Base-by-base conservation (phyloP, 208 protist genomes). In the Vickermania ingenoplastis region DNA sequence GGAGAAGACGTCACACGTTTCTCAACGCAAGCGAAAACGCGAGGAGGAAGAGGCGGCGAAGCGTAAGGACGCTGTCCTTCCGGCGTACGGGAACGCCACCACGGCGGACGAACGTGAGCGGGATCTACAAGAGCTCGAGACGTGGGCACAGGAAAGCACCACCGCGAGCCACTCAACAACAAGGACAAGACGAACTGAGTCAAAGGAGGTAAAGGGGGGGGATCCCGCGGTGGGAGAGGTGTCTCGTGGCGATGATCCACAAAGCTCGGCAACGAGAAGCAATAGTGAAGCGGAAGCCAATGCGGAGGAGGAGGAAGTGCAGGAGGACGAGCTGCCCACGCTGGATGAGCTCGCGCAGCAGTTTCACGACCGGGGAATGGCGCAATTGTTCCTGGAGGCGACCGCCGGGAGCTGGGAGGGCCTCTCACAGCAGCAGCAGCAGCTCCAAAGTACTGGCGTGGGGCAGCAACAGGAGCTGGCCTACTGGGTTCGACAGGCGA, bases 291-390 rank as follows among this genome's bases (percentile, higher is more conserved):
- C n/a, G n/a, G 36, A 45, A 17, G 36, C 36, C 36, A 45, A 45
- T 17, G 36, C 7, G 17, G 61, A 72, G 14, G 64, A 27, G 17
- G 53, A 56, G 5, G 41, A 26, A 29, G 49, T 59, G 1, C 61
- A 72, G 23, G 60, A 69, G 14, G 72, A 78, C 54, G 79, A 75
- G 65, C 69, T 89, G 5, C 87, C 88, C 17, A 83, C 77, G 21
- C 62, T 94, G 31, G 88, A 94, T 63, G 84, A 91, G 62, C 71
- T 94, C 14, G 91, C 80, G 53, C 61, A 57, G 57, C 76, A 83
- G 53, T 95, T 95, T 66, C 57, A 68, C 25, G 89, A 95, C 55
- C 85, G 85, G 0, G 55, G 22, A 4, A 86, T 95, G 78, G 83
- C 83, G 29, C 61, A 82, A 56, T 70, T 95, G n/a, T 95, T 95